Base-by-base conservation (phyloP, 805 yeast species). In the Millerozyma acaciae region DNA sequence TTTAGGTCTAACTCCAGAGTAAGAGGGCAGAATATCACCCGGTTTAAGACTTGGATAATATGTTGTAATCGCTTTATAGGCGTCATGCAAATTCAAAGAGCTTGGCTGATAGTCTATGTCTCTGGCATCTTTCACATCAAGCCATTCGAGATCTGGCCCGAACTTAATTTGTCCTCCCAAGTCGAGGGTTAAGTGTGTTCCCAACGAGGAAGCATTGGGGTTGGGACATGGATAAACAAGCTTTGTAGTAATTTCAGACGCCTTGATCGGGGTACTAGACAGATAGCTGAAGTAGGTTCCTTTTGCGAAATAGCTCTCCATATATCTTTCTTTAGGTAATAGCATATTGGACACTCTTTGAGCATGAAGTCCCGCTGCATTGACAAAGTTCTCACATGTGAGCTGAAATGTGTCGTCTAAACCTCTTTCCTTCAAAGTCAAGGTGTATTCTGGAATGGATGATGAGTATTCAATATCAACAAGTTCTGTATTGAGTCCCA, bases 121-220 rank as follows among this genome's bases (percentile, higher is more conserved):
- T 22, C 37, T 42, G 1, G 70, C 61, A 20, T 51, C 46, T 4
- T 40, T 39, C 2, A 51, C 40, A 20, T 70, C 73, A 2, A 84
- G 76, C 85, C 94, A 87, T 54, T 87, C 93, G 25, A 86, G 57
- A 52, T 89, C 96, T 0, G 96, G 96, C 0, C 97, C 97, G 53
- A 88, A 88, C 42, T 75, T 72, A 17, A 88, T 59, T 44, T 79
- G 80, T 0, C 94, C 93, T 3, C 84, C 88, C 34, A 88, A 57
- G 48, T 85, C 94, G 19, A 89, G 61, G 0, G 97, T 88, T 40
- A 89, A 60, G 61, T 88, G 97, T 0, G 93, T 84, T 0, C 97
- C 97, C 35, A 89, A 62, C 0, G 94, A 84, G n/a, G 83, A 70
- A 0, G 78, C 73, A 33, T 76, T 73, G 5, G 71, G 71, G n/a